A percentile compares a stretch with the other conserved stretches of the same genome.
Conservation (phyloP, 148 eudicot species). For the Nepenthes mirabilis region DNA sequence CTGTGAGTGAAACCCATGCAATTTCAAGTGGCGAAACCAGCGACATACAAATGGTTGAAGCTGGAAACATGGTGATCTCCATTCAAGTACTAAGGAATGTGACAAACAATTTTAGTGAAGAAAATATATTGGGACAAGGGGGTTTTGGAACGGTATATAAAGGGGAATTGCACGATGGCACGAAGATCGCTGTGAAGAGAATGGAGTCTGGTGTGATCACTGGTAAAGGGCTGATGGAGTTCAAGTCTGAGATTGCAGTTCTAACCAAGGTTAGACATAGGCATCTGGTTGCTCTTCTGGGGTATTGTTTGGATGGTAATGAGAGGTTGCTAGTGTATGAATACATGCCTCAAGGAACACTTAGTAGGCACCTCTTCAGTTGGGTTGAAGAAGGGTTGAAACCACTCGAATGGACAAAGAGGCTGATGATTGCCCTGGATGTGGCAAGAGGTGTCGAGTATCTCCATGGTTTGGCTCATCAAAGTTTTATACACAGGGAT, state of each 20-base stretch:
- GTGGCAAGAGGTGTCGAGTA: conserved; percentile 94
- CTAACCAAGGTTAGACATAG: conserved; percentile 82
- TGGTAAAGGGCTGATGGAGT: conserved; percentile 68
- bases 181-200: conserved; percentile 58
- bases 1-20: conserved; percentile 40
- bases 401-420: conserved; percentile 72
- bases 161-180: conserved; percentile 59
- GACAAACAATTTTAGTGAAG: conserved; percentile 44
- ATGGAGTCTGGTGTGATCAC: conserved; percentile 49
- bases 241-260: conserved; percentile 76
- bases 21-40: conserved; percentile 34
- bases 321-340: conserved; percentile 83
- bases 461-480: conserved; percentile 78
- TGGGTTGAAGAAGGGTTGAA: conserved; percentile 74
- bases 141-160: conserved; percentile 69
- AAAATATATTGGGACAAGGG: conserved; percentile 51
- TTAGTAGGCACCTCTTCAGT: conserved; percentile 64
- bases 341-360: conserved; percentile 94
- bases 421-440: conserved; percentile 71
- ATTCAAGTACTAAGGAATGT: conserved; percentile 53
- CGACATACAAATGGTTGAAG: conserved; percentile 78
- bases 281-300: conserved; percentile 83
- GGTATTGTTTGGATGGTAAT: conserved; percentile 85
- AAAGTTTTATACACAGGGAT: conserved; percentile 84
- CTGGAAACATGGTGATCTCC: conserved; percentile 66